phyloP scores from a whole-genome alignment of 2,329 filamentous ascomycete genomes.

The Aureobasidium sp. region DNA sequence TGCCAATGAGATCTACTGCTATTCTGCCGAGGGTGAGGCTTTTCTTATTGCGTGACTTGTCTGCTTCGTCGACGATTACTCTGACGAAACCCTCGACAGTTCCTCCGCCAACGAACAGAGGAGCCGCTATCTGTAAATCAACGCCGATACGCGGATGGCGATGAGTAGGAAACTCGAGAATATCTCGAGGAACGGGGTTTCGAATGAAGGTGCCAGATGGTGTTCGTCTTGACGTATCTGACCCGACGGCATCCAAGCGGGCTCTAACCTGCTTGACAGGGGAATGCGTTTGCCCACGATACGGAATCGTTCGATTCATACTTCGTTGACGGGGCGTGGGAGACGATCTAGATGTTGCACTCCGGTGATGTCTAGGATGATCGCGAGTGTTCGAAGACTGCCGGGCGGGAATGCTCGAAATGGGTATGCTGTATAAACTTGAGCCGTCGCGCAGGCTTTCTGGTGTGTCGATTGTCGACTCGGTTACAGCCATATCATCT shows the following conservation, averaged over 20 bases:
- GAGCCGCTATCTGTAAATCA: conserved; percentile 43
- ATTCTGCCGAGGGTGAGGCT: conserved; percentile 43
- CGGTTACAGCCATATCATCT: conserved; percentile 18
- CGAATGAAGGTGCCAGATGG: conserved; percentile 46
- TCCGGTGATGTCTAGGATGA: not conserved
- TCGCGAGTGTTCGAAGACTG: conserved; percentile 36
- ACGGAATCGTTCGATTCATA: conserved; percentile 32
- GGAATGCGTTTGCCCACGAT: conserved; percentile 41
- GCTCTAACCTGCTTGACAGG: conserved; percentile 41
- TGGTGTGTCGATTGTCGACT: conserved; percentile 24
- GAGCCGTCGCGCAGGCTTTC: conserved; percentile 30
- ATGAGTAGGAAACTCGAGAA: conserved; percentile 43
- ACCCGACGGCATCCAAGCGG: conserved; percentile 36
- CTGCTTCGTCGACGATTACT: conserved; percentile 42
- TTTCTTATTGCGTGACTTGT: conserved; percentile 37
- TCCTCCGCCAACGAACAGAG: conserved; percentile 50
- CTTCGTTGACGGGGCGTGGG: conserved; percentile 17
- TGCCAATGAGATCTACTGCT: conserved; percentile 46
- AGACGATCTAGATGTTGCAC: conserved; percentile 1
- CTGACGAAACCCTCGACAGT: conserved; percentile 46
- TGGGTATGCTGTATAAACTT: conserved; percentile 41
- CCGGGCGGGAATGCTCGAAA: conserved; percentile 38
- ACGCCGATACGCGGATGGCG: conserved; percentile 44
- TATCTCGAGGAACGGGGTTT: conserved; percentile 39
- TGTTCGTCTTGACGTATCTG: conserved; percentile 36